These are phyloP conservation scores for Basipetospora chlamydospora DNA, from an alignment of 2,329 filamentous ascomycete genomes.

Conservation along the genomic window DNA sequence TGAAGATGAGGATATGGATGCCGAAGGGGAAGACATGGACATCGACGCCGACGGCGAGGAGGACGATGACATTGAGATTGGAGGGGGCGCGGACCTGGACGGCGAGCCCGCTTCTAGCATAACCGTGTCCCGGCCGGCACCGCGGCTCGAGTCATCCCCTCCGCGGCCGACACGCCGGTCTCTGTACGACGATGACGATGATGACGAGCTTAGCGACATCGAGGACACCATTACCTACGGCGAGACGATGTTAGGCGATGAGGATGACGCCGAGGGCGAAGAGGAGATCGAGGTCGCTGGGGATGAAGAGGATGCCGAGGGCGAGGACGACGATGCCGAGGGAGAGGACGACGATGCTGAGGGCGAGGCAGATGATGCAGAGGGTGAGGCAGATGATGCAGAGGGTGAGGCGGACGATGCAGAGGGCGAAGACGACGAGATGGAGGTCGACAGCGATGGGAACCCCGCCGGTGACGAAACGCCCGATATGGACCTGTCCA, in stretches of 20 bases:
- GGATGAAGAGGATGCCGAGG: constrained; percentile 26
- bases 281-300: constrained; percentile 27
- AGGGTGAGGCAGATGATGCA: constrained; percentile 20
- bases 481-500: constrained; percentile 31
- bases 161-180: constrained; percentile 15
- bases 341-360: constrained; percentile 12
- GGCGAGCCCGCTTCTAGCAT: constrained; percentile 24
- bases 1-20: constrained; percentile 16
- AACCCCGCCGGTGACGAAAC: constrained; percentile 33
- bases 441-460: constrained; percentile 25
- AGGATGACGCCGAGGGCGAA: constrained; percentile 34
- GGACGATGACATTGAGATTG: constrained; percentile 29
- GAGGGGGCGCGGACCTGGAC: constrained; percentile 34
- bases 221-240: constrained; percentile 23
- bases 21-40: constrained; percentile 24
- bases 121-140: constrained; percentile 30
- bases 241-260: constrained; percentile 28
- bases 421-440: constrained; percentile 21
- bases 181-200: constrained; percentile 32
- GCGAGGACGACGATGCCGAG: constrained; percentile 21
- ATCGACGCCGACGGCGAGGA: constrained; percentile 21
- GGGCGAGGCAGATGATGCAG: constrained; percentile 22
- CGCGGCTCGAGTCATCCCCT: constrained; percentile 16
- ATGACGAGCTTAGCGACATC: constrained; percentile 39
- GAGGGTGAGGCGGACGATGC: constrained; percentile 27